These are phyloP conservation scores for Verticillium nonalfalfae DNA, from an alignment of 2,329 filamentous ascomycete species.

Conservation along the genomic window DNA sequence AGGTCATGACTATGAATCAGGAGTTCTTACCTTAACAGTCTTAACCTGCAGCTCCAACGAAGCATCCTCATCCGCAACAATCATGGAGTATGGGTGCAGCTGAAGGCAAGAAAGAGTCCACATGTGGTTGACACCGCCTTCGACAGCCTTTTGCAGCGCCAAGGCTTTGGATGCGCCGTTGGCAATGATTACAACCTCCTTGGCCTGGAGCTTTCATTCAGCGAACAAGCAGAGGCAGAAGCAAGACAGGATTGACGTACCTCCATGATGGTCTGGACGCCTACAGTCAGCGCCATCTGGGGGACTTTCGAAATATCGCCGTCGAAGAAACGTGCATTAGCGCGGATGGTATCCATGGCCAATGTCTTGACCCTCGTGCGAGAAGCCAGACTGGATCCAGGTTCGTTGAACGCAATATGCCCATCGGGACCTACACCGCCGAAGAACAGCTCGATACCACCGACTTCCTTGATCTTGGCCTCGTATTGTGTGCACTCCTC, in stretches of 20 bases:
- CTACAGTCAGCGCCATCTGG: slow-evolving; percentile 19
- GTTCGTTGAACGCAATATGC: slow-evolving; percentile 79
- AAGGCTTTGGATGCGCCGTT: slow-evolving; percentile 67
- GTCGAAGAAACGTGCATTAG: slow-evolving; percentile 59
- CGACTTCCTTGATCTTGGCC: slow-evolving; percentile 58
- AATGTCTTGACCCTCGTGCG: slow-evolving; percentile 72
- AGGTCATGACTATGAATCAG: not conserved
- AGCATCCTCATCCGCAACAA: slow-evolving; percentile 70
- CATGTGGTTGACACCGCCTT: slow-evolving; percentile 72
- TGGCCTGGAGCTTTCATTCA: slow-evolving; percentile 62
- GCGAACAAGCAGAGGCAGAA: slow-evolving; percentile 34
- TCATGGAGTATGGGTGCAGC: slow-evolving; percentile 64
- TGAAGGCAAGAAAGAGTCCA: slow-evolving; percentile 72
- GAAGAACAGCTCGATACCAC: slow-evolving; percentile 72
- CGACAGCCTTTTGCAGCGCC: slow-evolving; percentile 66
- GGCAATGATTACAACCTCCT: slow-evolving; percentile 69
- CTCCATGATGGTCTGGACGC: slow-evolving; percentile 28
- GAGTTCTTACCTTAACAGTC: slow-evolving; percentile 43
- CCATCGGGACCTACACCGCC: slow-evolving; percentile 73
- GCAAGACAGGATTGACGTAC: slow-evolving; percentile 55
- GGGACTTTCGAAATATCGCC: slow-evolving; percentile 13
- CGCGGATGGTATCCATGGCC: slow-evolving; percentile 70
- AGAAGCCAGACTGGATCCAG: slow-evolving; percentile 63
- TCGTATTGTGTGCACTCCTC: slow-evolving; percentile 70
- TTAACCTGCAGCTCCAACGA: slow-evolving; percentile 59